phyloP scores from a whole-genome alignment of 192 early-diverging fungal genomes.

The Linnemannia hyalina region DNA sequence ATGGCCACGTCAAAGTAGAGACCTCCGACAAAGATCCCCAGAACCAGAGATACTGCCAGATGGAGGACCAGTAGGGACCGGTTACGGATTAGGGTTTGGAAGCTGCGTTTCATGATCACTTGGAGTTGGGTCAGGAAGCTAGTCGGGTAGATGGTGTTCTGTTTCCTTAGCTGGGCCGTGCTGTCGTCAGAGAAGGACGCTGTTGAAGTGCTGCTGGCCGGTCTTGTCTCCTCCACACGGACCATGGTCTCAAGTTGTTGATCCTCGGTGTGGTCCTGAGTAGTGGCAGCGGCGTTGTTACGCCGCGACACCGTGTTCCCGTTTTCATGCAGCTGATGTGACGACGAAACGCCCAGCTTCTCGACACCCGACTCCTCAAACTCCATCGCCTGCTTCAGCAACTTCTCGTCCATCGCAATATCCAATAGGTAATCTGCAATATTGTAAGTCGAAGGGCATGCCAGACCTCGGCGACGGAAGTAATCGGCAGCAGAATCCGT shows the following conservation, averaged over 20 bases:
- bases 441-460: conserved; percentile 56
- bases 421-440: conserved; percentile 54
- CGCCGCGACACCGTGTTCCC: too few relatives aligned
- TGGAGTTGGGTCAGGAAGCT: conserved; percentile 69
- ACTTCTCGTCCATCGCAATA: conserved; percentile 40
- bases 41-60: conserved; percentile 61
- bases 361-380: background rate
- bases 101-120: conserved; percentile 60
- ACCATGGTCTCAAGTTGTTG: background rate
- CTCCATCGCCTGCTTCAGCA: conserved; percentile 12
- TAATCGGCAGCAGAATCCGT: conserved; percentile 45
- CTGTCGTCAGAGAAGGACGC: too few relatives aligned
- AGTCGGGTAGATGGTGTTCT: conserved; percentile 39
- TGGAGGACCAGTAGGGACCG: conserved; percentile 67
- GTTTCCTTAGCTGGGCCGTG: background rate
- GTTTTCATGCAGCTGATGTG: too few relatives aligned
- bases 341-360: too few relatives aligned
- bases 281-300: too few relatives aligned
- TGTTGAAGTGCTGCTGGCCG: too few relatives aligned
- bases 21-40: conserved; percentile 75
- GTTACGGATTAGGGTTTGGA: conserved; percentile 60
- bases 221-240: background rate
- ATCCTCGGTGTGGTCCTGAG: too few relatives aligned
- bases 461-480: conserved; percentile 47
- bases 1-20: conserved; percentile 72